These are phyloP conservation scores for Aureobasidium uvarum DNA, from an alignment of 2,329 filamentous ascomycete genomes.

Conservation along the genomic window DNA sequence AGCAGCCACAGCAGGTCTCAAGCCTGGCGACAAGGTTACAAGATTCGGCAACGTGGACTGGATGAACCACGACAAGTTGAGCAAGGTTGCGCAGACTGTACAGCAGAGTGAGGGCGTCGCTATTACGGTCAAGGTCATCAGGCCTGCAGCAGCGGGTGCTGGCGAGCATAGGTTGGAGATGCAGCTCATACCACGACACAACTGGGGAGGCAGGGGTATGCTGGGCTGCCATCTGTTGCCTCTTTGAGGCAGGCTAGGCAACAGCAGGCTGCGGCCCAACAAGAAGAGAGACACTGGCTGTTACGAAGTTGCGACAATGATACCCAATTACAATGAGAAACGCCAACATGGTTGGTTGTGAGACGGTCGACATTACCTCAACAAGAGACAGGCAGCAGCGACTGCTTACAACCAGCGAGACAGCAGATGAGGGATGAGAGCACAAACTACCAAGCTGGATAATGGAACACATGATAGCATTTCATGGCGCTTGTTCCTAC, in stretches of 20 bases:
- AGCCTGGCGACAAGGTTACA: slow-evolving; percentile 74
- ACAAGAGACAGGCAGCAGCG: slow-evolving; percentile 1
- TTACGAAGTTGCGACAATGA: neutral
- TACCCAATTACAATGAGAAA: neutral
- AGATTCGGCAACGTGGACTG: slow-evolving; percentile 82
- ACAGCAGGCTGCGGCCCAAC: neutral
- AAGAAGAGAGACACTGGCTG: neutral
- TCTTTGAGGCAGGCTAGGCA: slow-evolving; percentile 52
- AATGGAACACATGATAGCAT: neutral
- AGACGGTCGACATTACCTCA: neutral
- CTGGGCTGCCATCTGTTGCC: slow-evolving; percentile 89
- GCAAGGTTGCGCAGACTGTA: slow-evolving; percentile 84
- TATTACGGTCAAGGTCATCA: slow-evolving; percentile 66
- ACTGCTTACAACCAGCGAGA: neutral
- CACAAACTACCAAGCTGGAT: neutral
- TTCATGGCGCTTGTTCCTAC: neutral
- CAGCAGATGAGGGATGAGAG: neutral
- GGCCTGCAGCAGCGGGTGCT: slow-evolving; percentile 62
- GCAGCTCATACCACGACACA: slow-evolving; percentile 68
- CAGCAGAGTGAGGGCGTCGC: slow-evolving; percentile 78
- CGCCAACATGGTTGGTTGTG: neutral
- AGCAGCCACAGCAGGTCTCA: slow-evolving; percentile 77
- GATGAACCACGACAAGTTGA: slow-evolving; percentile 80
- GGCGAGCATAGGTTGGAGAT: slow-evolving; percentile 60
- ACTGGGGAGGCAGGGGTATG: slow-evolving; percentile 89